Percentiles rank a stretch among this genome's conserved stretches.
phyloP scores from a whole-genome alignment of 2,329 filamentous ascomycete genomes.

The Botrytis porri region DNA sequence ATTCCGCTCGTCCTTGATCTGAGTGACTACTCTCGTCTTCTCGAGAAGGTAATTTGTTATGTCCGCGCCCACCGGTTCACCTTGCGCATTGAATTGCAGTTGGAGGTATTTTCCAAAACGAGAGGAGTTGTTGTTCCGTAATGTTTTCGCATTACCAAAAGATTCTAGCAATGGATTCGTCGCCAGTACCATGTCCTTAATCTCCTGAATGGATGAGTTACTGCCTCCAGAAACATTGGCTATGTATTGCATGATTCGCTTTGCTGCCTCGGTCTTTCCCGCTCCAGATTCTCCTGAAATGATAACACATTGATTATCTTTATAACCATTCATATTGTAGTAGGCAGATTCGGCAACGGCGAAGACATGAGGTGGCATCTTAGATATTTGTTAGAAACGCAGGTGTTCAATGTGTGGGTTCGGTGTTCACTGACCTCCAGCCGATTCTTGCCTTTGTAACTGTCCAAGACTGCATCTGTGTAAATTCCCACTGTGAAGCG shows the following conservation, averaged over 20 bases:
- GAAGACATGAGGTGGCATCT: conserved; percentile 90
- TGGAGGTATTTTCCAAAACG: conserved; percentile 98
- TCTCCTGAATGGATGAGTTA: conserved; percentile 76
- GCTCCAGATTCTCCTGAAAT: conserved; percentile 98
- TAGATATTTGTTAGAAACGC: conserved; percentile 24
- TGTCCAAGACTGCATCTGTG: conserved; percentile 87
- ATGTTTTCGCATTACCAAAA: conserved; percentile 96
- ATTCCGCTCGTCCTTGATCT: conserved; percentile 93
- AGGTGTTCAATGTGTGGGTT: background rate
- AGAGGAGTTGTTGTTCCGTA: conserved; percentile 98
- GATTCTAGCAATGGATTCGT: conserved; percentile 96
- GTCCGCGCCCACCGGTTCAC: conserved; percentile 92
- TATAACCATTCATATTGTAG: conserved; percentile 99
- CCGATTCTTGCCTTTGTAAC: conserved; percentile 95
- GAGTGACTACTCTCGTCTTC: conserved; percentile 90
- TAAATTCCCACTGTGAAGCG: conserved; percentile 76
- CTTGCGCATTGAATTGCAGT: conserved; percentile 87
- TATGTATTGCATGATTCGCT: conserved; percentile 99
- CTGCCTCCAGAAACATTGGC: conserved; percentile 88
- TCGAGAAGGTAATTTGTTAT: conserved; percentile 98
- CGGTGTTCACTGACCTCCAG: conserved; percentile 59
- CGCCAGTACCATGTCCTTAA: conserved; percentile 98
- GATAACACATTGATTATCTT: conserved; percentile 98
- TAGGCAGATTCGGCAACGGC: conserved; percentile 94
- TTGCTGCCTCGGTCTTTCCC: conserved; percentile 97